Conservation (phyloP, 371 early-diverging fungal species). For the Mortierella sp. region DNA sequence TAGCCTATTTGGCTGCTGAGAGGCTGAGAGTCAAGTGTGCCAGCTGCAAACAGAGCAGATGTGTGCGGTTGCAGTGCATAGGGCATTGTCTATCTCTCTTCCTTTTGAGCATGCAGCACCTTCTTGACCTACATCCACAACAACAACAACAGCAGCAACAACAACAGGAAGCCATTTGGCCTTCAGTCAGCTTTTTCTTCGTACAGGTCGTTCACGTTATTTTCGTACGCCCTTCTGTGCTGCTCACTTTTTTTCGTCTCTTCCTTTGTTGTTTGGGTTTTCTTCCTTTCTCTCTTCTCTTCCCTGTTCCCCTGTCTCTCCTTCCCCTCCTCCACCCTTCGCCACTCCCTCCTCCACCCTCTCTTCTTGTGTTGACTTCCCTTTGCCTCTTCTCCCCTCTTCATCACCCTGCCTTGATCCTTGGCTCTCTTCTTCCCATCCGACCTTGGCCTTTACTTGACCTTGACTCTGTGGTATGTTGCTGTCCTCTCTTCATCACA, state of each 20-base stretch:
- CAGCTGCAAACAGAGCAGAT: not conserved
- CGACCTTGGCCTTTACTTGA: no score
- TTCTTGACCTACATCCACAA: no score
- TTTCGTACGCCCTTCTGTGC: not conserved
- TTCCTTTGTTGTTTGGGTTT: not conserved
- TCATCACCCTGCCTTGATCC: not conserved
- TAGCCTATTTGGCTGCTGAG: not conserved
- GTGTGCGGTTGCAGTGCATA: no score
- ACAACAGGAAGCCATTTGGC: not conserved
- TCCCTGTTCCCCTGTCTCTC: not conserved
- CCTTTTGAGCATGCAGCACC: no score
- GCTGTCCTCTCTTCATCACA: not conserved
- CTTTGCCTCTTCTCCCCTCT: not conserved
- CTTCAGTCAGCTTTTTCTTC: not conserved
- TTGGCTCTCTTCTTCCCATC: not conserved
- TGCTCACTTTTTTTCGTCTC: not conserved
- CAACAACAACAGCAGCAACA: no score
- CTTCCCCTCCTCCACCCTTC: not conserved
- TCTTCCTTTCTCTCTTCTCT: not conserved
- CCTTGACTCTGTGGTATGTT: not conserved
- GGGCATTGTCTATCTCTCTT: no score
- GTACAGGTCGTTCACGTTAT: not conserved
- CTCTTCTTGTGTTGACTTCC: not conserved
- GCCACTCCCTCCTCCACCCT: not conserved
- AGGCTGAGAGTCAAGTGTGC: constrained; percentile 2